phyloP scores from a whole-genome alignment of 176 grass and related monocot species.

The Oryza nivara region DNA sequence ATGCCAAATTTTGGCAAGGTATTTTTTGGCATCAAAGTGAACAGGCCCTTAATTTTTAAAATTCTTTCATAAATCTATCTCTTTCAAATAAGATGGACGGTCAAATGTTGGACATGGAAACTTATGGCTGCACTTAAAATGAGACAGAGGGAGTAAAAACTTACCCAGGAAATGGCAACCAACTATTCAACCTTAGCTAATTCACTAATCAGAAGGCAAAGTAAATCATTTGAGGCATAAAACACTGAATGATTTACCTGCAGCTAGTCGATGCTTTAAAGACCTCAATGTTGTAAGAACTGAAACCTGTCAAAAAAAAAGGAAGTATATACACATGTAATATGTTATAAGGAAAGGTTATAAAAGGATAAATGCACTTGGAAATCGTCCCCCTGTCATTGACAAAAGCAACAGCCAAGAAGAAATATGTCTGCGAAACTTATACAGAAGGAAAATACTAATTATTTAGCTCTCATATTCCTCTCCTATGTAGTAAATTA shows the following conservation, averaged over 20 bases:
- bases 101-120: too few species aligned
- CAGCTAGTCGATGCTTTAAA: slow-evolving; percentile 92
- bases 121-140: too few species aligned
- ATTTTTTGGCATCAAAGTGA: too few species aligned
- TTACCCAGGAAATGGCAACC: not conserved
- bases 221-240: slow-evolving; percentile 23
- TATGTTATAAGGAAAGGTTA: not conserved
- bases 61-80: too few species aligned
- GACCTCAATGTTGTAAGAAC: slow-evolving; percentile 77
- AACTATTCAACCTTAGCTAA: not conserved
- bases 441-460: not conserved
- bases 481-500: not conserved
- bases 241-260: slow-evolving; percentile 56
- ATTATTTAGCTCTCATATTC: not conserved
- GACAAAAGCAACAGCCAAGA: slow-evolving; percentile 17
- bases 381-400: not conserved
- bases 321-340: not conserved
- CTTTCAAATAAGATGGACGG: too few species aligned
- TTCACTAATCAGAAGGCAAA: not conserved
- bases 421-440: not conserved
- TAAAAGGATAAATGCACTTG: not conserved
- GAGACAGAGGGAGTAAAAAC: not conserved
- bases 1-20: too few species aligned
- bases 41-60: too few species aligned
- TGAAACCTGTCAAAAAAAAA: slow-evolving; percentile 56